Conservation (phyloP, 768 basidiomycete species). For the Collybia sordida region DNA sequence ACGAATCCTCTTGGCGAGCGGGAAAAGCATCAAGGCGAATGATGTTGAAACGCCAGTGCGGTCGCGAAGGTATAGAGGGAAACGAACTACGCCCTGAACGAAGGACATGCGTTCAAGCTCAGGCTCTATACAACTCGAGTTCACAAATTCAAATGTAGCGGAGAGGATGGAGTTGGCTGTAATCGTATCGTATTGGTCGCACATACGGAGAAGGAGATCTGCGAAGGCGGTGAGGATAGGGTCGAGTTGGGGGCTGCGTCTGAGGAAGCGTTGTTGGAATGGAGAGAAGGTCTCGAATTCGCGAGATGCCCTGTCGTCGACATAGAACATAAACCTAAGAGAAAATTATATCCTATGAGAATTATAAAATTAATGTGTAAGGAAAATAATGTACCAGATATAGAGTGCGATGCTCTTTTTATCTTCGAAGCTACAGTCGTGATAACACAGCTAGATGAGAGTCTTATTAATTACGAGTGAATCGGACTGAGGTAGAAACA, state of each 20-base stretch:
- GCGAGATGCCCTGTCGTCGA: conserved; percentile 5
- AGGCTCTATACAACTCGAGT: conserved; percentile 4
- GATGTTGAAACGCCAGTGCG: conserved; percentile 2
- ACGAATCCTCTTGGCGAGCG: background rate
- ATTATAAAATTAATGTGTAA: background rate
- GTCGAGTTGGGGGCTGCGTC: conserved; percentile 8
- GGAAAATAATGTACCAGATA: background rate
- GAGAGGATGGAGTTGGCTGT: conserved; percentile 7
- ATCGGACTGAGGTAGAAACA: background rate
- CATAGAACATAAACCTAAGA: conserved; percentile 10
- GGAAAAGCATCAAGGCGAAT: background rate
- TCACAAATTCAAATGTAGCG: conserved; percentile 11
- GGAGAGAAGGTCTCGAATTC: conserved; percentile 1
- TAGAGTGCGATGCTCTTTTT: conserved; percentile 5
- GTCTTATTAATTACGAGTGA: background rate
- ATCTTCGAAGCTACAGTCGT: background rate
- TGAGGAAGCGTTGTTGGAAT: conserved; percentile 12
- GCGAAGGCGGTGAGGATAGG: conserved; percentile 8
- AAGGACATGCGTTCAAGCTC: conserved; percentile 1
- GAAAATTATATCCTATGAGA: background rate
- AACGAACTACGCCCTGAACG: background rate
- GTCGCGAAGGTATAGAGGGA: conserved; percentile 1
- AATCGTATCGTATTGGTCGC: conserved; percentile 6
- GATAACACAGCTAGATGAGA: background rate
- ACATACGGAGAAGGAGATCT: conserved; percentile 4